Base-by-base conservation (phyloP, 2,329 filamentous ascomycete species). In the Calonectria ilicicola region DNA sequence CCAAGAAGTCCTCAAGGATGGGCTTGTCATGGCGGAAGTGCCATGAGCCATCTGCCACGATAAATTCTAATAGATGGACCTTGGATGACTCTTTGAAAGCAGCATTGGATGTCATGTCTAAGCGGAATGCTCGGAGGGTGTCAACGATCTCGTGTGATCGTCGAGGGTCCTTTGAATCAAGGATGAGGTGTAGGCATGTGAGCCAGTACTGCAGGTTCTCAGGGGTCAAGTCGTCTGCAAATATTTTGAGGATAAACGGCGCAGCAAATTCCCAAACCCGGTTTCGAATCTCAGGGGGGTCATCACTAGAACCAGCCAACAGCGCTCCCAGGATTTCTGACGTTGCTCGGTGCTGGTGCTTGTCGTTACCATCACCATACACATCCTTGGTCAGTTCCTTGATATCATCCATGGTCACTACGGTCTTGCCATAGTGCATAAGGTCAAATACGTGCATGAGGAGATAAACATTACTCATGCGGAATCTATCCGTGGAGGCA, bases 31-130 rank as follows among this genome's bases (percentile, higher is more conserved):
- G 88, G 74, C 95, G 95, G 88, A 98, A 99, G 83, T 99, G 97
- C 97, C 97, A 99, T 1, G 97, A 97, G 42, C 93, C 91, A 79
- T 98, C 95, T 53, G 92, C 92, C 72, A 99, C 94, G 74, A 94
- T 91, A 77, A 98, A 95, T 77, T 98, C 95, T 21, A 99, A 88
- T 35, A 99, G 87, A 76, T 97, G 93, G 19, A 99, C 95, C 86
- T 98, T 98, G 32, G 96, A 97, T 68, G 96, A 98, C 83, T 99
- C 97, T 83, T 99, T 99, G 89, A 99, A 99, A 0, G 97, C 97
- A 5, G 97, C 97, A 81, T 98, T 98, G 0, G 96, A 98, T 7
- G 91, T 88, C 93, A 98, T 96, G 82, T 99, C 97, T 12, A 99
- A 88, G 35, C 95, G 91, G 90, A 98, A 98, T 67, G 92, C 91